Evolutionary conservation across 768 basidiomycete species (phyloP).

Genomic region (Pisolithus marmoratus): DNA sequence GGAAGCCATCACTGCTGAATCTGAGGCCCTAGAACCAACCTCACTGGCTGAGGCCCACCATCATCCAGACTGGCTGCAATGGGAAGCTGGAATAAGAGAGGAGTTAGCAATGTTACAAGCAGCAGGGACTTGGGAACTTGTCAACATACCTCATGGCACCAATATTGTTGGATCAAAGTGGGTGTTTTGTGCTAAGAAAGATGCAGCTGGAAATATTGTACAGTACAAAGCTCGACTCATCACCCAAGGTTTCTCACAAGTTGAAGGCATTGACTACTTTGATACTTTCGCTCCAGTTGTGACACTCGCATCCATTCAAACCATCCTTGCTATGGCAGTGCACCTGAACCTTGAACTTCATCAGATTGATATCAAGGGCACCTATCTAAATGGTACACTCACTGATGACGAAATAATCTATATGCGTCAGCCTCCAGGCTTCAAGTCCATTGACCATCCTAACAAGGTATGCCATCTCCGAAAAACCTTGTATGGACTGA

Average conservation of each 20-base stretch:
- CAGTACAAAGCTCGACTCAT: conserved; percentile 36
- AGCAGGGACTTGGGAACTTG: conserved; percentile 6
- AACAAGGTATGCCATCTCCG: conserved; percentile 11
- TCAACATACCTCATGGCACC: background rate
- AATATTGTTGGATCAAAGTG: conserved; percentile 1
- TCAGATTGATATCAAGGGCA: no score
- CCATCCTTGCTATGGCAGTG: conserved; percentile 20
- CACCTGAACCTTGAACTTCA: background rate
- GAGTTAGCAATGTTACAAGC: conserved; percentile 1
- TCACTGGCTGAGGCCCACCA: conserved; percentile 1
- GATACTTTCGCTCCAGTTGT: background rate
- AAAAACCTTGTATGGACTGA: conserved; percentile 21
- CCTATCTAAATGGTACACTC: conserved; percentile 20
- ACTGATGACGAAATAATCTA: conserved; percentile 32
- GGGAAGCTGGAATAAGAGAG: conserved; percentile 6
- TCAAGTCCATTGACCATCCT: background rate
- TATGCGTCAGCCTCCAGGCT: conserved; percentile 33
- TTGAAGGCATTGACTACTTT: conserved; percentile 25
- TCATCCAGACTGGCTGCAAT: background rate
- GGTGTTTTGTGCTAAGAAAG: background rate
- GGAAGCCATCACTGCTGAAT: no score
- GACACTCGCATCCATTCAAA: background rate
- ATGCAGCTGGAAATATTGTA: background rate
- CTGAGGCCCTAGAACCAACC: background rate
- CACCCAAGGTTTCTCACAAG: conserved; percentile 36